A percentile compares a stretch with the other conserved stretches of the same genome.
phyloP scores from a whole-genome alignment of 371 early-diverging fungal species.

The Mucor indicus region DNA sequence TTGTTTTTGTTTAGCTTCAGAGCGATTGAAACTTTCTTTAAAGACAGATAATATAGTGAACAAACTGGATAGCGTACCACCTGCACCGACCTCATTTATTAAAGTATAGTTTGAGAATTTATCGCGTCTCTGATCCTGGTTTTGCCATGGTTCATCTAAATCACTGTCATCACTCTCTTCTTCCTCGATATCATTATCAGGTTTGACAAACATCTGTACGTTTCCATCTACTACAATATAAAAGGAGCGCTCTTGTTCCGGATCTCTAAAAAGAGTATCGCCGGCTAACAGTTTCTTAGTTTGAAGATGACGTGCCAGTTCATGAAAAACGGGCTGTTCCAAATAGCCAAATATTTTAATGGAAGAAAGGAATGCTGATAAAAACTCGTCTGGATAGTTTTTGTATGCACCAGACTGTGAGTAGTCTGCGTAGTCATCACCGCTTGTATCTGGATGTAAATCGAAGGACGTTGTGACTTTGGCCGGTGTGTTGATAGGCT shows the following conservation, averaged over 20 bases:
- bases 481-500: slow-evolving; percentile 46
- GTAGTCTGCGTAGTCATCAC: slow-evolving; percentile 52
- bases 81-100: slow-evolving; percentile 84
- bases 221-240: slow-evolving; percentile 94
- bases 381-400: slow-evolving; percentile 79
- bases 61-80: slow-evolving; percentile 90
- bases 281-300: slow-evolving; percentile 84
- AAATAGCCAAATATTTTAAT: slow-evolving; percentile 98
- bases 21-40: slow-evolving; percentile 72
- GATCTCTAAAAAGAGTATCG: slow-evolving; percentile 79
- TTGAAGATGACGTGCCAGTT: slow-evolving; percentile 84
- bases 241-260: slow-evolving; percentile 76
- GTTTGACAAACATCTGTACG: slow-evolving; percentile 78
- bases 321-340: slow-evolving; percentile 94
- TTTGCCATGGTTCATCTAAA: not conserved
- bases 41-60: slow-evolving; percentile 92
- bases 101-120: slow-evolving; percentile 65
- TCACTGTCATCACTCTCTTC: slow-evolving; percentile 30
- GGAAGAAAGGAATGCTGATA: slow-evolving; percentile 78
- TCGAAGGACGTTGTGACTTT: slow-evolving; percentile 68
- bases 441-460: slow-evolving; percentile 71
- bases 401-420: slow-evolving; percentile 36
- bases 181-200: slow-evolving; percentile 32
- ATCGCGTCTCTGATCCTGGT: slow-evolving; percentile 11
- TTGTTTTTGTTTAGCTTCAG: slow-evolving; percentile 47